Percentiles rank a stretch among this genome's conserved stretches.
Evolutionary conservation across 768 basidiomycete species (phyloP).

Genomic region (Rhodotorula kratochvilovae): DNA sequence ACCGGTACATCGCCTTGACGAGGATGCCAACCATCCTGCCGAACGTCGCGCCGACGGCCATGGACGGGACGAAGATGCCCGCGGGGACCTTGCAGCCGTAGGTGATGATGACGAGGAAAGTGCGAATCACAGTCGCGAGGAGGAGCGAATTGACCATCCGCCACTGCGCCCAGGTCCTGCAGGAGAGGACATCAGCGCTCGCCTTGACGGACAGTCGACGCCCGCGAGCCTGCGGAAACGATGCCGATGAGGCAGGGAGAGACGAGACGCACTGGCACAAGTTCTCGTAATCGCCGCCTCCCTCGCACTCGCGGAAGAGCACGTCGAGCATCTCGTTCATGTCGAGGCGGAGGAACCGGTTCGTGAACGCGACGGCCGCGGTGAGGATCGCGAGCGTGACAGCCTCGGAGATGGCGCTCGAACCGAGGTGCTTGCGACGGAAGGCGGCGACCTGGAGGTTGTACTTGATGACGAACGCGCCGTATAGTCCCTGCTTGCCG

Average conservation of each 20-base stretch:
- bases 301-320: constrained; percentile 92
- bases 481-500: constrained; percentile 78
- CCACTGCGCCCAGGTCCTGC: constrained; percentile 85
- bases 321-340: constrained; percentile 97
- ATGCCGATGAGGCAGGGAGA: no score
- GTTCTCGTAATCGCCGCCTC: constrained; percentile 81
- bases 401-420: constrained; percentile 82
- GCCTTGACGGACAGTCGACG: constrained; percentile 8
- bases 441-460: constrained; percentile 93
- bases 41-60: constrained; percentile 97
- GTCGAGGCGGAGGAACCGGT: constrained; percentile 88
- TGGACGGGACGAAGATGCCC: constrained; percentile 97
- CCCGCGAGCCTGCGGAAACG: no score
- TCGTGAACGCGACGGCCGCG: constrained; percentile 86
- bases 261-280: constrained; percentile 78
- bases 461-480: constrained; percentile 94
- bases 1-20: constrained; percentile 87
- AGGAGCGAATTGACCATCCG: constrained; percentile 86
- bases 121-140: constrained; percentile 83
- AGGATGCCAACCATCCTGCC: constrained; percentile 95
- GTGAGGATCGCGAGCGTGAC: constrained; percentile 80
- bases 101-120: constrained; percentile 77
- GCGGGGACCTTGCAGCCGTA: constrained; percentile 96
- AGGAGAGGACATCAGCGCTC: neutral
- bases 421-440: constrained; percentile 78